Base-by-base conservation (phyloP, 129 eudicot genomes). In the Centaurea solstitialis region DNA sequence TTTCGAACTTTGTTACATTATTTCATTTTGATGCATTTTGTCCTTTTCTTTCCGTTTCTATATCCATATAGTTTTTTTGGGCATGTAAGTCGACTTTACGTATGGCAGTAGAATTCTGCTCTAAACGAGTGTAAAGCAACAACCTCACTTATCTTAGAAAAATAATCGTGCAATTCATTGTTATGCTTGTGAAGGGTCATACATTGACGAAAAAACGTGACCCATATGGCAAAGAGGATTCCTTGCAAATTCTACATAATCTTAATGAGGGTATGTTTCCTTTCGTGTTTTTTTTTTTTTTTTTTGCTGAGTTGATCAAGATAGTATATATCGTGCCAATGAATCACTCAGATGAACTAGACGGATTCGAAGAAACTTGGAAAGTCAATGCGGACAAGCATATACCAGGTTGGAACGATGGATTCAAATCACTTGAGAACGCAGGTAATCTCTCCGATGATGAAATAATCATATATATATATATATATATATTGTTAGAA, bases 211-310 rank as follows among this genome's bases (percentile, higher is more conserved):
- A 82, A 64, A 91, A 81, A 13, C 82, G 87, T 4, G 67, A 24
- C 76, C 87, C 91, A 3, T 76, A 79, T 81, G 91, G 91, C 50
- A 76, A 73, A 78, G 86, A 77, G 78, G 91, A 88, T 81, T 82
- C 93, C 4, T 23, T 91, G 79, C 93, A 91, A 70, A 88, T 89
- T 78, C 65, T 91, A 67, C 96, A 91, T 85, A 88, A 91, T 70
- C 79, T 91, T 68, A 76, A 88, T 43, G 96, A 91, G 78, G 96
- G 96, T 91, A 45, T 61, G 70, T 30, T 82, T 75, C 30, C 70
- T 50, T 77, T 13, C n/a, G n/a, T n/a, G n/a, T n/a, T 33, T 37
- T 50, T 7, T 2, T 4, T 50, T 33, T 12, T 38, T 70, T 12
- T 67, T 6, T 17, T 72, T 41, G 9, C 3, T 28, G 43, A 70